Evolutionary conservation across 371 early-diverging fungal species (phyloP).

Genomic region (Mucor racemosus): DNA sequence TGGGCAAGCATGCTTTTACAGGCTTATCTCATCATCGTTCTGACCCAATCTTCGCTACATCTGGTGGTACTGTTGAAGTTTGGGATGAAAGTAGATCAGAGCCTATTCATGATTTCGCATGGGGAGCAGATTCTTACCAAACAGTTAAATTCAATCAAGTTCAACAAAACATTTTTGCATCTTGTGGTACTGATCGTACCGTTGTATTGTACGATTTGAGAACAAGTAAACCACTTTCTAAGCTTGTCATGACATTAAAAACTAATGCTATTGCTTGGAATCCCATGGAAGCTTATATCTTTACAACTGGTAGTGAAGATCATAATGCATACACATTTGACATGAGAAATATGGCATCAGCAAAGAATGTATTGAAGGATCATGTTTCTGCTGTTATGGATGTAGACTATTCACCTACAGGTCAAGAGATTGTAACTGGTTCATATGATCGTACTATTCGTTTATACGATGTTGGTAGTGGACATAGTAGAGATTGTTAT

Average conservation of each 20-base stretch:
- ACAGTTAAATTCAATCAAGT: conserved; percentile 94
- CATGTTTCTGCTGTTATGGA: conserved; percentile 98
- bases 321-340: conserved; percentile 96
- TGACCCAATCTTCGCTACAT: conserved; percentile 86
- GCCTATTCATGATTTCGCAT: conserved; percentile 82
- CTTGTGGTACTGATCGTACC: conserved; percentile 91
- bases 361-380: conserved; percentile 88
- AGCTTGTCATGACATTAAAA: conserved; percentile 73
- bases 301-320: conserved; percentile 94
- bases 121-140: conserved; percentile 95
- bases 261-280: conserved; percentile 98
- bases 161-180: conserved; percentile 89
- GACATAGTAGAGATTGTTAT: conserved; percentile 95
- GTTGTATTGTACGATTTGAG: conserved; percentile 94
- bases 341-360: conserved; percentile 90
- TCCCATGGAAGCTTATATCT: conserved; percentile 95
- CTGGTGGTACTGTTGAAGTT: conserved; percentile 82
- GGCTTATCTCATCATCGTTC: conserved; percentile 84
- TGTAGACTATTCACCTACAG: conserved; percentile 98
- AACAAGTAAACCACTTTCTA: conserved; percentile 80
- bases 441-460: conserved; percentile 96
- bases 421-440: conserved; percentile 95
- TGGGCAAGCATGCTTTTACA: conserved; percentile 80
- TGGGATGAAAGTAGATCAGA: conserved; percentile 93
- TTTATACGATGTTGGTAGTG: conserved; percentile 82